These are phyloP conservation scores for Ophiostoma montium DNA, from an alignment of 2,329 filamentous ascomycete genomes.

Conservation along the genomic window DNA sequence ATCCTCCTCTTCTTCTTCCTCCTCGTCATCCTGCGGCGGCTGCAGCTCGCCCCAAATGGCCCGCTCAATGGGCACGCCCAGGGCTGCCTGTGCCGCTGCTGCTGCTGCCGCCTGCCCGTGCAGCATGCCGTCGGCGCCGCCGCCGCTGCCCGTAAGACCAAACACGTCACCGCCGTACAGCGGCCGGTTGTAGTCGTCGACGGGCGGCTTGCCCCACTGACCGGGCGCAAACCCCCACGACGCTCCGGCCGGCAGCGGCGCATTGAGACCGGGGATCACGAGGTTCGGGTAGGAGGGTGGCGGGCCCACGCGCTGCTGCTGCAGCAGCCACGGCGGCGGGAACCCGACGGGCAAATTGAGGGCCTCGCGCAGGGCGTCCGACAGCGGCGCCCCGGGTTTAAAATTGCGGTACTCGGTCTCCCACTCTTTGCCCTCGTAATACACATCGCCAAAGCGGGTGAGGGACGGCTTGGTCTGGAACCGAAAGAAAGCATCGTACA, in stretches of 20 bases:
- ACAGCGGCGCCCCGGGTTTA: slow-evolving; percentile 76
- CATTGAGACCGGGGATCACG: slow-evolving; percentile 87
- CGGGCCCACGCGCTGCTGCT: slow-evolving; percentile 85
- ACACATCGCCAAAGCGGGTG: slow-evolving; percentile 94
- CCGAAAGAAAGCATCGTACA: slow-evolving; percentile 96
- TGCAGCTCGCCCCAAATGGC: slow-evolving; percentile 88
- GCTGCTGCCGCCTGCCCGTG: slow-evolving; percentile 14
- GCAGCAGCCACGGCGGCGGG: slow-evolving; percentile 93
- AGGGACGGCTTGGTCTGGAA: slow-evolving; percentile 93
- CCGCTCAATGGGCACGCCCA: slow-evolving; percentile 72
- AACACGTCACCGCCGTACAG: slow-evolving; percentile 93
- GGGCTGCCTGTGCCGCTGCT: slow-evolving; percentile 23
- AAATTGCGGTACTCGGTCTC: slow-evolving; percentile 89
- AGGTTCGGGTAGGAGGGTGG: slow-evolving; percentile 92
- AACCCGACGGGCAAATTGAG: slow-evolving; percentile 86
- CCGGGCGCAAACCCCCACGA: slow-evolving; percentile 93
- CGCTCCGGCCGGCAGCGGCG: slow-evolving; percentile 75
- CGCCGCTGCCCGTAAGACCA: slow-evolving; percentile 46
- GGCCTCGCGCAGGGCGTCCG: slow-evolving; percentile 79
- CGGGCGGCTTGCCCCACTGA: slow-evolving; percentile 88
- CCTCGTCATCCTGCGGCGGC: slow-evolving; percentile 59
- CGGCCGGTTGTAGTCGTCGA: slow-evolving; percentile 84
- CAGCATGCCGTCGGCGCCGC: slow-evolving; percentile 7
- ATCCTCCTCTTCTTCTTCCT: slow-evolving; percentile 47
- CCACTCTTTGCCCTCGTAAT: slow-evolving; percentile 97